phyloP scores from a whole-genome alignment of 495 filamentous ascomycete species.

The Lophiostoma macrostomum region DNA sequence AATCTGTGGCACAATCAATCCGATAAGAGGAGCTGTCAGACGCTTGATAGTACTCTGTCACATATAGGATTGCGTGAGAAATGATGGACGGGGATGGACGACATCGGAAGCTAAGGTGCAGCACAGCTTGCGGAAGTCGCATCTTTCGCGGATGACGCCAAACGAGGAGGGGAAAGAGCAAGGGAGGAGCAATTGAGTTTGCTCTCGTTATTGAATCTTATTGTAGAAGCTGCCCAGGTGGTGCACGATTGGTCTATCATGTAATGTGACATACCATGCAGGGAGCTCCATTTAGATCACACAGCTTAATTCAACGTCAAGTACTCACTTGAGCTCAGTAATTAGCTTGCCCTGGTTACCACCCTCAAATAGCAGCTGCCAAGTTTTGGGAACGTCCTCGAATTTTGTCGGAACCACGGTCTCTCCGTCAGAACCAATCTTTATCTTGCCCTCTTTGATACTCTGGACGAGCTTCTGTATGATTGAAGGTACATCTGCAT shows the following conservation, averaged over 20 bases:
- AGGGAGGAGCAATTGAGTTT: background rate
- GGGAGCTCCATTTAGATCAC: background rate
- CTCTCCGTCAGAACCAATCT: constrained; percentile 36
- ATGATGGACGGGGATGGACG: background rate
- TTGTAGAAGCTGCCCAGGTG: background rate
- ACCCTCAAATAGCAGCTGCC: constrained; percentile 40
- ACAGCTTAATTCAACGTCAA: constrained; percentile 7
- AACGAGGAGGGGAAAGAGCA: background rate
- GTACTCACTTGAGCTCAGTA: constrained; percentile 27
- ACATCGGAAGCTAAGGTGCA: background rate
- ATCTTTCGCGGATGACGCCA: background rate
- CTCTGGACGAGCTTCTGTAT: constrained; percentile 44
- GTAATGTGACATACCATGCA: background rate
- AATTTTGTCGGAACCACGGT: constrained; percentile 40
- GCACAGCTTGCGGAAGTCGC: background rate
- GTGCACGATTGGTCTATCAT: background rate
- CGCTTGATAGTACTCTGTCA: constrained; percentile 7
- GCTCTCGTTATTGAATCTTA: background rate
- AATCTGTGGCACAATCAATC: constrained; percentile 9
- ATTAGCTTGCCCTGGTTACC: constrained; percentile 42
- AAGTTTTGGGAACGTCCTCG: constrained; percentile 43
- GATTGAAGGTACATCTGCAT: constrained; percentile 40
- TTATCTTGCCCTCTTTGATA: constrained; percentile 46
- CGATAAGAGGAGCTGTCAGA: constrained; percentile 1
- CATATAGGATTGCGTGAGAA: constrained; percentile 21